Base-by-base conservation (phyloP, 805 yeast genomes). In the Candida michaelii region DNA sequence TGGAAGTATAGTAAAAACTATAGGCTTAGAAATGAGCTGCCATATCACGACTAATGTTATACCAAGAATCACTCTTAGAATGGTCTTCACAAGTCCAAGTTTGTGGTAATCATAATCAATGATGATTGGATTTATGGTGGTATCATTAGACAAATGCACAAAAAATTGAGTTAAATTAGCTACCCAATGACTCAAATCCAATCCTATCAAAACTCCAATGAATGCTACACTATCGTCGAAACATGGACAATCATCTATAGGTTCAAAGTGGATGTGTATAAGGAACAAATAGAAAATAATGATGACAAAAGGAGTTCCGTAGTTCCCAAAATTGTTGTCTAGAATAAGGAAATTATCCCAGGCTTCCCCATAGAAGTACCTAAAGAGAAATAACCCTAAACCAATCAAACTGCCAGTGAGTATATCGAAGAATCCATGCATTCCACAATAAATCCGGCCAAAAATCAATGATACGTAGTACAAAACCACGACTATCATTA, bases 191-290 rank as follows among this genome's bases (percentile, higher is more conserved):
- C 82, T 73, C 18, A 84, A 49, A 47, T 85, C 93, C 5, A 85
- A 53, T 0, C 99, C 99, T 33, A 81, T 66, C 12, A 89, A 69
- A 32, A 90, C 97, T 3, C 96, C 96, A 40, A 90, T 68, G 54
- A 91, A 91, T 4, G 98, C 95, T 23, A 91, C 96, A 14, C 89
- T 80, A 59, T 91, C 99, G 56, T 90, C 97, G 57, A 84, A 91
- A 60, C 99, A 93, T 1, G 99, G 99, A 58, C 99, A 91, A 51
- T 83, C 85, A 53, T 93, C 99, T 15, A 85, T 81, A 1, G 98
- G 98, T 44, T 76, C 79, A 0, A 89, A 85, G 63, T 89, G 96
- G 31, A 73, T 62, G 52, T 84, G 81, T 16, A 90, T 74, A 25
- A 85, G 54, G 1, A 65, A 47, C 33, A 83, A 56, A 51, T 73